phyloP scores from a whole-genome alignment of 2,329 filamentous ascomycete genomes.

The Fusarium avenaceum region DNA sequence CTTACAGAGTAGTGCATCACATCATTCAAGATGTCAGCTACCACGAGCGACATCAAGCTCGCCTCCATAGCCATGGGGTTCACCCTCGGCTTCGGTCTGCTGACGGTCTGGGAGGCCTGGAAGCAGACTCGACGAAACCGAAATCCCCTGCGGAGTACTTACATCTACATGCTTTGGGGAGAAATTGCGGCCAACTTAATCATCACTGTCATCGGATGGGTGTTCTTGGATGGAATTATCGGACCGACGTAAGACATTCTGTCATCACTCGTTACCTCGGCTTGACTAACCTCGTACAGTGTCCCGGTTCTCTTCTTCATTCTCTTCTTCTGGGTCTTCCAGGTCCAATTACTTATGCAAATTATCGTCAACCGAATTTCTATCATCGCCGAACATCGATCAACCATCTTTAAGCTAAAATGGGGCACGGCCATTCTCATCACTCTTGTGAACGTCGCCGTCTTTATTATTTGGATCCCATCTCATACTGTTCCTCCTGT shows the following conservation, averaged over 20 bases:
- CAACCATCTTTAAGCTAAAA: conserved; percentile 58
- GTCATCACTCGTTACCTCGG: background rate
- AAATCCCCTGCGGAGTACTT: conserved; percentile 53
- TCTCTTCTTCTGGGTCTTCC: conserved; percentile 57
- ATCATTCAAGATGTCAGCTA: conserved; percentile 9
- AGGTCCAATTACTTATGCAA: conserved; percentile 65
- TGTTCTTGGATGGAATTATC: conserved; percentile 56
- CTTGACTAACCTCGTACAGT: conserved; percentile 24
- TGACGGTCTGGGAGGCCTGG: conserved; percentile 57
- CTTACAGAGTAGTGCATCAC: background rate
- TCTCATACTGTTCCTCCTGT: conserved; percentile 57
- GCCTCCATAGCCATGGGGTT: conserved; percentile 52
- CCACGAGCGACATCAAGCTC: conserved; percentile 46
- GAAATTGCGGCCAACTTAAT: conserved; percentile 57
- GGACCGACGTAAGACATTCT: conserved; percentile 45
- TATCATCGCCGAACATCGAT: conserved; percentile 60
- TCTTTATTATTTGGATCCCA: conserved; percentile 68
- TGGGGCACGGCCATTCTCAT: conserved; percentile 62
- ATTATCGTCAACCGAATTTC: conserved; percentile 68
- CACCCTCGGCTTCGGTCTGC: conserved; percentile 57
- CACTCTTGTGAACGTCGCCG: conserved; percentile 65
- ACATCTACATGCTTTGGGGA: conserved; percentile 62
- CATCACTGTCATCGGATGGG: conserved; percentile 57
- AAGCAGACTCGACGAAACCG: conserved; percentile 57
- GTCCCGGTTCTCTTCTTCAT: conserved; percentile 54